Conservation (phyloP, 345 rosid species). For the Populus nigra region DNA sequence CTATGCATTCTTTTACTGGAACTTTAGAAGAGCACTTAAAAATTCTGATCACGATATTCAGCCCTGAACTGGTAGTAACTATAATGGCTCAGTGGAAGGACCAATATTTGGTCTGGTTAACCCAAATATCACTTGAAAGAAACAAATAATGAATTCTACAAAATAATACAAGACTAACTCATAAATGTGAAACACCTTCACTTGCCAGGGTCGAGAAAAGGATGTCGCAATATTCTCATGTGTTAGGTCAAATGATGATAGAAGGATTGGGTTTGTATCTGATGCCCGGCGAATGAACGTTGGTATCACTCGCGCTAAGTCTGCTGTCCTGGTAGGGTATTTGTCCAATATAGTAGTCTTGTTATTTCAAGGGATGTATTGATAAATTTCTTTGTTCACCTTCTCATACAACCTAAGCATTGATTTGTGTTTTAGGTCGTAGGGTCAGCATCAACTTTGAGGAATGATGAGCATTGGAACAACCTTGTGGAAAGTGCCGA, state of each 20-base stretch:
- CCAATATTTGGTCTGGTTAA: not conserved
- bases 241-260: constrained; percentile 72
- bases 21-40: not conserved
- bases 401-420: not conserved
- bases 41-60: not conserved
- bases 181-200: constrained; percentile 3
- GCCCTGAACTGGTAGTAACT: not conserved
- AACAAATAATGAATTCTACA: not conserved
- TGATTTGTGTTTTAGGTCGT: constrained; percentile 58
- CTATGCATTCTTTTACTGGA: not conserved
- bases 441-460: constrained; percentile 78
- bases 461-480: constrained; percentile 72
- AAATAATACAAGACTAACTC: not conserved
- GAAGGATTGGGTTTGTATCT: constrained; percentile 76
- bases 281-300: constrained; percentile 94
- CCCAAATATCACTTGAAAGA: not conserved
- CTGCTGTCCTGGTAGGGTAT: constrained; percentile 73
- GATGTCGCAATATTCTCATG: constrained; percentile 92
- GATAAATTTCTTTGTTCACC: not conserved
- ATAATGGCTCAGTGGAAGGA: not conserved
- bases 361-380: not conserved
- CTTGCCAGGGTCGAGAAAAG: constrained; percentile 82
- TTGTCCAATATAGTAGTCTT: not conserved
- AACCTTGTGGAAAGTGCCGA: constrained; percentile 77
- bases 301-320: constrained; percentile 89